These are phyloP conservation scores for Plasmopara halstedii DNA, from an alignment of 352 stramenopile genomes.

Conservation along the genomic window DNA sequence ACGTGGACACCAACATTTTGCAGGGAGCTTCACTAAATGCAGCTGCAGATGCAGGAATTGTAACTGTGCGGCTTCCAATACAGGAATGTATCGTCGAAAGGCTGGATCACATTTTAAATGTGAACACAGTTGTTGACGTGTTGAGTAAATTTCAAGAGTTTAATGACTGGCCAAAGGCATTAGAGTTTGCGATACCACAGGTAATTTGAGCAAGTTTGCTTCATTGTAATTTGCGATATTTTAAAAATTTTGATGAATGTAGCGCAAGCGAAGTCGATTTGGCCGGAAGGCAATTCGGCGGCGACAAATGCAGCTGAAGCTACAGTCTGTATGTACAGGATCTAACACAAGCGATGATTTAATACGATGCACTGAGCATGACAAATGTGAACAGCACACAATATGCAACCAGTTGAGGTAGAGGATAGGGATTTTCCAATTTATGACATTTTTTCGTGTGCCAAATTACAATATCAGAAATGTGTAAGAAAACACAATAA, in stretches of 20 bases:
- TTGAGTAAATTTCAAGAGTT: constrained; percentile 44
- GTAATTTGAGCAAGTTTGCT: constrained; percentile 11
- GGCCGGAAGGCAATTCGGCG: constrained; percentile 31
- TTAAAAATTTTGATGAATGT: background rate
- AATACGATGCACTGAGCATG: too few species aligned
- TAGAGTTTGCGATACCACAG: constrained; percentile 45
- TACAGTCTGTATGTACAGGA: background rate
- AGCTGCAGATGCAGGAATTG: constrained; percentile 37
- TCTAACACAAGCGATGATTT: background rate
- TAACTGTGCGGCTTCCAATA: constrained; percentile 58
- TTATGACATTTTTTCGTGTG: too few species aligned
- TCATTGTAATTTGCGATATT: background rate
- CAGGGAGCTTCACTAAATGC: constrained; percentile 49
- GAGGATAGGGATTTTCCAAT: too few species aligned
- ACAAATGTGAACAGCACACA: too few species aligned
- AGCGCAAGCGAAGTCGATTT: constrained; percentile 38
- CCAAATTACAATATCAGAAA: too few species aligned
- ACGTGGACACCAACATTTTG: background rate
- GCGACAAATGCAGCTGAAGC: constrained; percentile 13
- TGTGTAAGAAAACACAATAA: too few species aligned
- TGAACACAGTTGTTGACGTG: constrained; percentile 72
- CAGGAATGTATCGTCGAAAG: constrained; percentile 62
- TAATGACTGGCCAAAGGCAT: constrained; percentile 40
- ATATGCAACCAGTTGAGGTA: too few species aligned
- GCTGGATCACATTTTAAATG: constrained; percentile 72